Base-by-base conservation (phyloP, 257 asterid genomes). In the Gentiana dahurica region DNA sequence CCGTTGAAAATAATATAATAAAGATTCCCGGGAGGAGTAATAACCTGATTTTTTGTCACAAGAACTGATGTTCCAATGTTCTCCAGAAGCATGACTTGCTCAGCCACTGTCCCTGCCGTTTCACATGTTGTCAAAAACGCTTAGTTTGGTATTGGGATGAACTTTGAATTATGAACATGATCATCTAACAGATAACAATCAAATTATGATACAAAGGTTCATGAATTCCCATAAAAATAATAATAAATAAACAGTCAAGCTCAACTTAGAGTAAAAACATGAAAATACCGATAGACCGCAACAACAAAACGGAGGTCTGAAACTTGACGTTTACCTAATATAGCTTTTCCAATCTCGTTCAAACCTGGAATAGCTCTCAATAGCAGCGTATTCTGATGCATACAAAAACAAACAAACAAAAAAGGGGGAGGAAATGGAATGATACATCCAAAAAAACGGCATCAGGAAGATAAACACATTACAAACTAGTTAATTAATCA, bases 21-120 rank as follows among this genome's bases (percentile, higher is more conserved):
- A 11, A 3, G 46, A 5, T 41, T 5, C 9, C 6, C 9, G 6
- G 46, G 8, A 41, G 5, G 6, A 41, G 46, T 7, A 41, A 10
- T 61, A 49, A 85, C 97, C 95, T 90, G 98, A 53, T 82, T 82
- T 62, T 77, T 66, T 1, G 91, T 82, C 49, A 87, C 96, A 61
- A 87, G 95, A 79, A 90, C 74, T 13, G 98, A 90, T 36, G 98
- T 87, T 59, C 87, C 98, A 57, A 90, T 90, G 75, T 90, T 90
- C 87, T 90, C 98, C 73, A 90, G 79, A 77, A 90, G 87, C 98
- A 90, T 84, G 65, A 90, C 89, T 72, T 90, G 98, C 79, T 87
- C 98, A 8, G 95, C 54, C 36, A 84, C 87, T 65, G 84, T 69
- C 59, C 97, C 97, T 89, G 91, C 9, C 53, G 15, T 61, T 51